These are phyloP conservation scores for Cryptosporidium ryanae DNA, from an alignment of 169 alveolate genomes.

Conservation along the genomic window DNA sequence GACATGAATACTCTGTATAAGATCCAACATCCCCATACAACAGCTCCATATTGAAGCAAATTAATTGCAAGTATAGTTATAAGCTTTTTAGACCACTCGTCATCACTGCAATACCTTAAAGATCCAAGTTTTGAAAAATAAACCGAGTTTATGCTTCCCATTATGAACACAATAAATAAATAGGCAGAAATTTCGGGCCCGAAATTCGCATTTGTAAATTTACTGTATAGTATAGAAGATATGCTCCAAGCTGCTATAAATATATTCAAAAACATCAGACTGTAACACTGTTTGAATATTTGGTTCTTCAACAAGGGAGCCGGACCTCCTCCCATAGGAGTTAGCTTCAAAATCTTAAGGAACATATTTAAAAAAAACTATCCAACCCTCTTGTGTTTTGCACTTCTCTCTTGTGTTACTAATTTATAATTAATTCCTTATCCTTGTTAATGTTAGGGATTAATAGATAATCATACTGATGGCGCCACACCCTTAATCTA, in stretches of 20 bases:
- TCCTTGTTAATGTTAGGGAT: background rate
- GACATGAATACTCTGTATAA: constrained; percentile 70
- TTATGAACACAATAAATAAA: constrained; percentile 49
- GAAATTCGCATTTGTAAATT: constrained; percentile 52
- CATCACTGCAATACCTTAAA: constrained; percentile 56
- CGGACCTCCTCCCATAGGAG: constrained; percentile 74
- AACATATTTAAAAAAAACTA: no score
- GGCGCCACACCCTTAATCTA: background rate
- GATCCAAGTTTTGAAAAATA: constrained; percentile 69
- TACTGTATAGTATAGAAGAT: constrained; percentile 60
- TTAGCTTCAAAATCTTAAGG: constrained; percentile 34
- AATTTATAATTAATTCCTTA: background rate
- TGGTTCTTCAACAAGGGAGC: constrained; percentile 69
- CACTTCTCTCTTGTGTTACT: background rate
- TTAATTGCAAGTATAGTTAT: constrained; percentile 47
- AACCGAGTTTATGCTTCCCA: constrained; percentile 58
- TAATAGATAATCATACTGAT: background rate
- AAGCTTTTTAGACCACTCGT: constrained; percentile 55
- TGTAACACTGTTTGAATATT: constrained; percentile 53
- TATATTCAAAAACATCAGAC: constrained; percentile 62
- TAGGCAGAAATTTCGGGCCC: constrained; percentile 69
- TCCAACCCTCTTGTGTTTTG: no score
- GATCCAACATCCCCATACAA: constrained; percentile 74
- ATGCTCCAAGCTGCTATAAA: constrained; percentile 66
- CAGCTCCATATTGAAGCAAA: constrained; percentile 65